A percentile compares a stretch with the other conserved stretches of the same genome.
These are phyloP conservation scores for Apophysomyces elegans DNA, from an alignment of 371 early-diverging fungal species.

Conservation along the genomic window DNA sequence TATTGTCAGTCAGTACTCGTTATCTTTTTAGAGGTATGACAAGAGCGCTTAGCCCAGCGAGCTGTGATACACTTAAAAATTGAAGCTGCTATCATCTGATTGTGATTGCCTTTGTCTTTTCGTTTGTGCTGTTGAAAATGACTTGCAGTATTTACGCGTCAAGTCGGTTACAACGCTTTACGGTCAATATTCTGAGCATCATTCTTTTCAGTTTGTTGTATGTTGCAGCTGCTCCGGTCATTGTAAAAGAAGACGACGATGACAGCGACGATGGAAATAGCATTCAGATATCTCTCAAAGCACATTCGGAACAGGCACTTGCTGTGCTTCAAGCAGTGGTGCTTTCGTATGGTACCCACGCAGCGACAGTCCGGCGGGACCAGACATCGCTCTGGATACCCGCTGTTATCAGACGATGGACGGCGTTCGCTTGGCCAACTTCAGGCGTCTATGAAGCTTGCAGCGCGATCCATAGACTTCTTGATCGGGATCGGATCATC, in stretches of 20 bases:
- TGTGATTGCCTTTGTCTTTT: neutral
- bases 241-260: neutral
- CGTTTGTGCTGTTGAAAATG: neutral
- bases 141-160: neutral
- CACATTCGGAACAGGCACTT: slow-evolving; percentile 48
- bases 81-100: neutral
- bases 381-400: neutral
- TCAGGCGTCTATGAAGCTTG: slow-evolving; percentile 3
- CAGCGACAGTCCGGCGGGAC: slow-evolving; percentile 2
- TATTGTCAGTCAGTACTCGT: neutral
- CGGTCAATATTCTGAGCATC: neutral
- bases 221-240: neutral
- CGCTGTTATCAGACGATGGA: slow-evolving; percentile 3
- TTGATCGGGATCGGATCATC: neutral
- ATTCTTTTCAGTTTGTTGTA: neutral
- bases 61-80: slow-evolving; percentile 5
- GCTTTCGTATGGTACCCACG: neutral
- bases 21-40: neutral
- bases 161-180: neutral
- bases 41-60: neutral
- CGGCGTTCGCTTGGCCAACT: slow-evolving; percentile 2
- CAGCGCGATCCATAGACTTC: neutral
- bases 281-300: slow-evolving; percentile 70
- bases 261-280: neutral
- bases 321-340: slow-evolving; percentile 1